Base-by-base conservation (phyloP, 139 green algal species). In the Ettlia oleoabundans region DNA sequence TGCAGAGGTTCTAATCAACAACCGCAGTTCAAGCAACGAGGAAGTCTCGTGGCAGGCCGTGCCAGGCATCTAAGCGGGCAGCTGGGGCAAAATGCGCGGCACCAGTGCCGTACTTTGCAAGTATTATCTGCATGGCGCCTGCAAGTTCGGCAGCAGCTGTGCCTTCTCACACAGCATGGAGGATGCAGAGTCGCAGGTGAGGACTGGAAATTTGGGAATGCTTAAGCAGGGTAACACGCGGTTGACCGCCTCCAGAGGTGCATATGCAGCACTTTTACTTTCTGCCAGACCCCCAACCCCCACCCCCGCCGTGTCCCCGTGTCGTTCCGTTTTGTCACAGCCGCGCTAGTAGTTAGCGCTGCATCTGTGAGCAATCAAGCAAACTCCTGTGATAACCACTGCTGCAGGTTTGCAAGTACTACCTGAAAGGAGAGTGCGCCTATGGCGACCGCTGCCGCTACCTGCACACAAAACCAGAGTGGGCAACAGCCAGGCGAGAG, bases 391-490 rank as follows among this genome's bases (percentile, higher is more conserved):
- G n/a, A n/a, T n/a, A n/a, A n/a, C n/a, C n/a, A n/a, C n/a, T n/a
- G n/a, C n/a, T n/a, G 40, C 72, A 93, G 85, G 84, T 95, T 3
- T 95, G 92, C 85, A 55, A 40, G 28, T 81, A 88, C 78, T 95
- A 86, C 35, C 55, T 93, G 40, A 68, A 82, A 37, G 92, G 92
- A 21, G n/a, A 81, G 37, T 95, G 92, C 55, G 80, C 78, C 1
- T 95, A 88, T 79, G 90, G 91, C 3, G 82, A 90, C 33, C 58
- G 86, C 41, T 88, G 84, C 53, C 61, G 84, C 15, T 88, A 88
- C 58, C 72, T 84, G 2, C 84, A 88, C 32, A 42, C 41, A 24
- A 52, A 58, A 22, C 84, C 84, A 43, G 83, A 86, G 2, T 88
- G 85, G 85, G 83, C 52, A 5, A n/a, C 38, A 9, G 9, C 26